Base-by-base conservation (phyloP, 2,329 filamentous ascomycete species). In the Phoma sp. region DNA sequence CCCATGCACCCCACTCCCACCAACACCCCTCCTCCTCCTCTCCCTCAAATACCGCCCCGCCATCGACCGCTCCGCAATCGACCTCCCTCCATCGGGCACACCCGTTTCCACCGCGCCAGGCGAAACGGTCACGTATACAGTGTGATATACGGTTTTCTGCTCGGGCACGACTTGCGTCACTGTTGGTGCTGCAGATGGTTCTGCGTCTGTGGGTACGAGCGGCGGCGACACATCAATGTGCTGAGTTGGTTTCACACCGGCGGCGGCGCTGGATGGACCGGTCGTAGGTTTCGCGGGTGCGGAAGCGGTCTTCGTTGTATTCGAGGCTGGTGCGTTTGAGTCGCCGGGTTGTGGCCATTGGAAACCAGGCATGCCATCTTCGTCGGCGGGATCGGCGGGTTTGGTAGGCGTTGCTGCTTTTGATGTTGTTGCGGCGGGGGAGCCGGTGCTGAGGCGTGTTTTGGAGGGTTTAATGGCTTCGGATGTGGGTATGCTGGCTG, bases 291-390 rank as follows among this genome's bases (percentile, higher is more conserved):
- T 17, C 17, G 40, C 32, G 5, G 42, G 43, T 3, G 39, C 36
- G 9, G 39, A 32, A 21, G 49, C 48, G 6, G 59, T 36, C 26
- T 42, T 42, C 29, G 54, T 61, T 11, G 47, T 38, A 25, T 57
- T 47, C 3, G 45, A 30, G 4, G 29, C 15, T 17, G 34, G 34
- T 20, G 42, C 26, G 14, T n/a, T n/a, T n/a, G n/a, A n/a, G n/a
- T 39, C 15, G 28, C 53, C 38, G 15, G 53, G 34, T 12, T 34
- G 10, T 5, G 65, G 65, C 65, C 65, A 68, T 18, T 64, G 56
- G 56, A 66, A 68, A 26, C 62, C 65, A 10, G 55, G 30, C 61
- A 68, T 64, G 11, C 53, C 56, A 17, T 50, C 42, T 20, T 45
- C 49, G 17, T 53, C 58, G 1, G 36, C 20, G 47, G 53, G 29